Evolutionary conservation across 2,329 filamentous ascomycete species (phyloP), one percentile per base, ranked within the genome.

Genomic region (Colletotrichum orchidophilum): DNA sequence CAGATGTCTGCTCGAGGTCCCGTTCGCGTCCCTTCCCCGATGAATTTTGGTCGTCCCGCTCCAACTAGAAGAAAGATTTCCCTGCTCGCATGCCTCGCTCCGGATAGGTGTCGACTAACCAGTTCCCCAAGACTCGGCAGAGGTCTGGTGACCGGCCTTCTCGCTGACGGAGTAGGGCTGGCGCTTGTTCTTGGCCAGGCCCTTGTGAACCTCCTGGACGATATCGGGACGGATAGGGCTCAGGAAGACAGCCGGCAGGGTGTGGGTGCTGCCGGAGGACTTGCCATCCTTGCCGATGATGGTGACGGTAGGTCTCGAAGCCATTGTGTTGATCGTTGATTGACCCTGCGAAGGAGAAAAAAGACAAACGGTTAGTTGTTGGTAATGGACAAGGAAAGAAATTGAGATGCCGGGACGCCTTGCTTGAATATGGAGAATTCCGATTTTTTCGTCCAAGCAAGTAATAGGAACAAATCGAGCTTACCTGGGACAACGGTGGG

Each of bases 111-210:
- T 71, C 72, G 78, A 93, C 93, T 87, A 85, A 97, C 94, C 96
- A 89, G 96, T 98, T 92, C 96, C 96, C 96, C 96, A 99, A 79
- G 97, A 99, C 91, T 99, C 96, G 84, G 96, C 96, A 87, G 94
- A 97, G 84, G 96, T 99, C 90, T 99, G 96, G 90, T 99, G 96
- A 90, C 96, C 96, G 84, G 96, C 96, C 94, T 99, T 99, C 93
- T 98, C 96, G 93, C 95, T 97, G 90, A 99, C 96, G 82, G 96
- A 92, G 87, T 99, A 99, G 80, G 96, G 95, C 82, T 99, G 96
- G 86, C 96, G 93, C 93, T 97, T 98, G 93, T 99, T 99, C 94
- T 99, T 99, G 85, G 96, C 96, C 90, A 99, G 97, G 83, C 96
- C 96, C 82, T 94, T 97, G 93, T 99, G 96, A 82, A 98, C 93